Evolutionary conservation across 768 basidiomycete species (phyloP), one percentile per base, ranked within the genome.

Genomic region (Russula vinacea): DNA sequence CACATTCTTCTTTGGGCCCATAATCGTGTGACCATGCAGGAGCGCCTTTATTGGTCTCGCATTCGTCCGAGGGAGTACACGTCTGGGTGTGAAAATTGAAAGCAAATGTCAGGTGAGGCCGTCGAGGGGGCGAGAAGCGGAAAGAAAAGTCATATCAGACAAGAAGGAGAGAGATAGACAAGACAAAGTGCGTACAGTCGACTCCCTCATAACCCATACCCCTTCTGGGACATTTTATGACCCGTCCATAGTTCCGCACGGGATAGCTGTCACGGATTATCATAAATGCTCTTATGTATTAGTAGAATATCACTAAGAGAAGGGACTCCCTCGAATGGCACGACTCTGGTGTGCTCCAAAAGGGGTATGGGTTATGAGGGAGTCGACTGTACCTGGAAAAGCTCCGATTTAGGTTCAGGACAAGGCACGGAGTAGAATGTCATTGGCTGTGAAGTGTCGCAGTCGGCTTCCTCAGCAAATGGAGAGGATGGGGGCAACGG

Each of bases 401-500:
- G 47, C 22, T 24, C 58, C 32, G 13, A 24, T 65, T 60, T 52
- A 19, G 47, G 64, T 26, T 56, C 45, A 47, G 58, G n/a, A 50
- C 32, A 49, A 44, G 62, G 29, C 16, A 64, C 44, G 10, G 35
- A 35, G 32, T 60, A 47, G 37, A 55, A 55, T 29, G 37, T 29
- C 10, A 53, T 40, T 42, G 32, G 37, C 22, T 55, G 60, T 5
- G 39, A 37, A 22, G 17, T 13, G 19, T 67, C 67, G 39, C 22
- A 44, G 9, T 61, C 60, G 16, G 60, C 59, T 19, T 60, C 62
- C 24, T 64, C 62, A 37, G 66, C 56, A 8, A 69, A 62, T 3
- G 68, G 68, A 7, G 68, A 69, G 5, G 68, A 69, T 24, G 66
- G 68, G 14, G 68, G 68, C 2, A 69, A 62, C 4, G 67, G 62